Conservation (phyloP, 805 yeast genomes). For the Kuraishia cidri region DNA sequence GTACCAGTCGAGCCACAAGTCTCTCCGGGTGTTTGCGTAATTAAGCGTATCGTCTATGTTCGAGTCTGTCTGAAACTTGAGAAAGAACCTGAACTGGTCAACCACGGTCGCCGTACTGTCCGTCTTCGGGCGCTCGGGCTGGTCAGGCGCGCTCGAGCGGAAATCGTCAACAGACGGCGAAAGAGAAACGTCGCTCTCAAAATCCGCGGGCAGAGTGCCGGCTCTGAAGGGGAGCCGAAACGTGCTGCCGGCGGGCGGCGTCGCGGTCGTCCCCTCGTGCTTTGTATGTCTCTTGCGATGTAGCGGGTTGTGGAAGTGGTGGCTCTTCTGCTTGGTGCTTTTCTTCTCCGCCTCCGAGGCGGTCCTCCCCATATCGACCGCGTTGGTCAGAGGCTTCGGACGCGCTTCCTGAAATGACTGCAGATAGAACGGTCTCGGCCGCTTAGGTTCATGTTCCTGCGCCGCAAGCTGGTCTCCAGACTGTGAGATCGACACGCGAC, state of each 20-base stretch:
- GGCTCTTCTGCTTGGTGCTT: background rate
- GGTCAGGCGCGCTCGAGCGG: background rate
- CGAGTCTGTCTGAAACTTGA: conserved; percentile 21
- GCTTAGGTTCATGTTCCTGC: too few species aligned
- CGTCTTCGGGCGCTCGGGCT: background rate
- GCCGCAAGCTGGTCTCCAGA: too few species aligned
- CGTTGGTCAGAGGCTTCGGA: too few species aligned
- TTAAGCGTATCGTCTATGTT: conserved; percentile 19
- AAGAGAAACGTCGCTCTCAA: too few species aligned
- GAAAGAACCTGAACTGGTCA: conserved; percentile 16
- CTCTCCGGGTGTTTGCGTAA: conserved; percentile 20
- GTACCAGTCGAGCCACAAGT: conserved; percentile 19
- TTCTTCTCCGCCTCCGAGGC: too few species aligned
- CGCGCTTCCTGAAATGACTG: too few species aligned
- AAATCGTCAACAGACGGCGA: background rate
- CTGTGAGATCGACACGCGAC: too few species aligned
- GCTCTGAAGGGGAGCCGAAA: conserved; percentile 1
- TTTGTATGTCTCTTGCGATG: background rate
- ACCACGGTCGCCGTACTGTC: background rate
- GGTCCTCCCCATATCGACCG: too few species aligned
- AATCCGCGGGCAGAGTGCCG: background rate
- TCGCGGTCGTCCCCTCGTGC: background rate
- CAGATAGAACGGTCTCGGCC: too few species aligned
- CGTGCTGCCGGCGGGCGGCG: background rate
- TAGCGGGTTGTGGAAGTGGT: conserved; percentile 1